Conservation (phyloP, 495 filamentous ascomycete genomes). For the Penicillium nucicola region DNA sequence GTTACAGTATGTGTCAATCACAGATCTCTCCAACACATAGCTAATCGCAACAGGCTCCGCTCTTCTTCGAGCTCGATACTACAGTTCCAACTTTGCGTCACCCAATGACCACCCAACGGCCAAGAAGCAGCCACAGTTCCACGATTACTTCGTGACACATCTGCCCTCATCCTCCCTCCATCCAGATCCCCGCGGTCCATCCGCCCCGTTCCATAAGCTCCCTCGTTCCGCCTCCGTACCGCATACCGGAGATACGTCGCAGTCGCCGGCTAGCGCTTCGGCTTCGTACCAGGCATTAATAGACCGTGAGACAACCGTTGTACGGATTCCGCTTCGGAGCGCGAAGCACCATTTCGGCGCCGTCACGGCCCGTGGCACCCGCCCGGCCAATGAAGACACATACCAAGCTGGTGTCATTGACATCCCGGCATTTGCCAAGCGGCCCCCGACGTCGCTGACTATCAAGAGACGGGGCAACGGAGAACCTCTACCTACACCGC, state of each 20-base stretch:
- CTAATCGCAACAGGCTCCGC: slow-evolving; percentile 20
- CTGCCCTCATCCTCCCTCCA: slow-evolving; percentile 90
- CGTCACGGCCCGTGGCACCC: slow-evolving; percentile 71
- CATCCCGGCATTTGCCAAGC: slow-evolving; percentile 86
- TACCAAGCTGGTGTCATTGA: slow-evolving; percentile 93
- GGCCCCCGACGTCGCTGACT: slow-evolving; percentile 67
- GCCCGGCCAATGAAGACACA: slow-evolving; percentile 88
- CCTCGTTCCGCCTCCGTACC: slow-evolving; percentile 81
- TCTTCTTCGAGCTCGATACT: slow-evolving; percentile 14
- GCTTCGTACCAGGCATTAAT: slow-evolving; percentile 54
- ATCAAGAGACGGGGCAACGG: slow-evolving; percentile 23
- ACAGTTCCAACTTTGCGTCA: slow-evolving; percentile 16
- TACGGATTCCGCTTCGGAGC: slow-evolving; percentile 89
- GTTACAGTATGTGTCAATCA: slow-evolving; percentile 29
- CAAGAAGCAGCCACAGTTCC: slow-evolving; percentile 61
- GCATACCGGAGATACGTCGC: slow-evolving; percentile 54
- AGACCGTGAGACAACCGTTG: slow-evolving; percentile 84
- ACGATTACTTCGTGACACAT: slow-evolving; percentile 96
- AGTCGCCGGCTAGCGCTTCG: slow-evolving; percentile 58
- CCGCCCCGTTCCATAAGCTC: slow-evolving; percentile 64
- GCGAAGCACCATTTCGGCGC: slow-evolving; percentile 96
- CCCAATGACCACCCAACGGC: slow-evolving; percentile 4
- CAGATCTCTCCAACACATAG: neutral
- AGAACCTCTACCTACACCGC: slow-evolving; percentile 20
- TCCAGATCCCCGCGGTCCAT: slow-evolving; percentile 72